Evolutionary conservation across 2,329 filamentous ascomycete genomes (phyloP).

Genomic region (Xylariaceae sp.): DNA sequence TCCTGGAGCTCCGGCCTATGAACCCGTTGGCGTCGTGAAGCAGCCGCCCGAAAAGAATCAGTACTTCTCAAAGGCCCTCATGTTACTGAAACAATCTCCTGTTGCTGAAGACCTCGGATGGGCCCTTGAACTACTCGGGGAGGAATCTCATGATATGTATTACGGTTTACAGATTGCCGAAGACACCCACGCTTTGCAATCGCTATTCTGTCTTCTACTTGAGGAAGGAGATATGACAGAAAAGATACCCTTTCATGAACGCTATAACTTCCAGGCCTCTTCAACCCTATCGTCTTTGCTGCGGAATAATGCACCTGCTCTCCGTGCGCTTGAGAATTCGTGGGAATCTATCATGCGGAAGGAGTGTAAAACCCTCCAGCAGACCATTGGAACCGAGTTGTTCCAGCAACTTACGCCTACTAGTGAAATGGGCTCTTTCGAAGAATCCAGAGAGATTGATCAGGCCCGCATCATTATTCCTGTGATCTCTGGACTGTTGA

Average conservation of each 20-base stretch:
- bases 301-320: constrained; percentile 62
- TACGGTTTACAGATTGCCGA: constrained; percentile 62
- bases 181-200: constrained; percentile 48
- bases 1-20: constrained; percentile 52
- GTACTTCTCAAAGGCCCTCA: constrained; percentile 45
- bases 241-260: constrained; percentile 22
- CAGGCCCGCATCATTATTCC: constrained; percentile 34
- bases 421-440: constrained; percentile 9
- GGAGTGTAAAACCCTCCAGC: constrained; percentile 30
- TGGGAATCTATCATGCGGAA: constrained; percentile 43
- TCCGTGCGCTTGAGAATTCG: constrained; percentile 46
- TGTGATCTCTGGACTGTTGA: constrained; percentile 54
- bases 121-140: constrained; percentile 55
- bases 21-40: constrained; percentile 54
- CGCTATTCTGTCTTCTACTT: constrained; percentile 55
- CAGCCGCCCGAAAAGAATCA: constrained; percentile 41
- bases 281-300: constrained; percentile 54
- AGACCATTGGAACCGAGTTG: constrained; percentile 35
- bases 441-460: constrained; percentile 21
- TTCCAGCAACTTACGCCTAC: constrained; percentile 39
- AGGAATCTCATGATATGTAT: constrained; percentile 65
- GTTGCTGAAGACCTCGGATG: constrained; percentile 37
- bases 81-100: constrained; percentile 38
- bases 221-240: constrained; percentile 22
- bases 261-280: constrained; percentile 49